Evolutionary conservation across 139 green algal genomes (phyloP).

Genomic region (Chlorella vulgaris): DNA sequence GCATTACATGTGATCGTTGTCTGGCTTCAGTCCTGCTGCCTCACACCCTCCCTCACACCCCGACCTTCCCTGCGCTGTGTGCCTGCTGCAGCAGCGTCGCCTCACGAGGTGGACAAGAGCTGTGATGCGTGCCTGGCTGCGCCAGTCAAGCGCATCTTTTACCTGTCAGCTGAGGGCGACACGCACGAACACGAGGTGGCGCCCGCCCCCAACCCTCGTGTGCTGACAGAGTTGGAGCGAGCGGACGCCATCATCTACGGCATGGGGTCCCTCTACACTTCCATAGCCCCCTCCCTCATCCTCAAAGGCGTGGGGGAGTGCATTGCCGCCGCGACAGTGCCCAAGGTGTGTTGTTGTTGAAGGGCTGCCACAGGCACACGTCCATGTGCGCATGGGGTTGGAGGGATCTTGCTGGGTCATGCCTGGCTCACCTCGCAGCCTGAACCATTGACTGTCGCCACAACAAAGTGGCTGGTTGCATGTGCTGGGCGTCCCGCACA

Average conservation of each 20-base stretch:
- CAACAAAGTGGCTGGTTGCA: background rate
- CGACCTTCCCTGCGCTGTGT: too few relatives aligned
- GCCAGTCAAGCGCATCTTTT: conserved; percentile 93
- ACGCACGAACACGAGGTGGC: conserved; percentile 72
- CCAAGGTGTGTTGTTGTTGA: conserved; percentile 57
- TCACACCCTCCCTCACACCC: too few relatives aligned
- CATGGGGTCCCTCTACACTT: conserved; percentile 98
- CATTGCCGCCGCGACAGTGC: conserved; percentile 57
- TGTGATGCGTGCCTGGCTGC: conserved; percentile 67
- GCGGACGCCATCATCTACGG: conserved; percentile 93
- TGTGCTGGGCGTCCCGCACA: background rate
- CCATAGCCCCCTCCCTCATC: conserved; percentile 90
- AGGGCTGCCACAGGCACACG: too few relatives aligned
- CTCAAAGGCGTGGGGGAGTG: conserved; percentile 88
- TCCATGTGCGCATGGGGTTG: background rate
- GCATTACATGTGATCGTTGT: too few relatives aligned
- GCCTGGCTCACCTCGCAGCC: too few relatives aligned
- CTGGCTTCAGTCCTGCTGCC: too few relatives aligned
- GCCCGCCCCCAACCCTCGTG: conserved; percentile 77
- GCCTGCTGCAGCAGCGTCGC: background rate
- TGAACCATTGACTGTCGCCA: too few relatives aligned
- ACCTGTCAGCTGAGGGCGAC: conserved; percentile 71
- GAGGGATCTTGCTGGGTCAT: too few relatives aligned
- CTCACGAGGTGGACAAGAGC: conserved; percentile 65
- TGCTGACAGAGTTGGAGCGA: conserved; percentile 60